Base-by-base conservation (phyloP, 1,284 basidiomycete genomes). In the Sphaerobolus stellatus region DNA sequence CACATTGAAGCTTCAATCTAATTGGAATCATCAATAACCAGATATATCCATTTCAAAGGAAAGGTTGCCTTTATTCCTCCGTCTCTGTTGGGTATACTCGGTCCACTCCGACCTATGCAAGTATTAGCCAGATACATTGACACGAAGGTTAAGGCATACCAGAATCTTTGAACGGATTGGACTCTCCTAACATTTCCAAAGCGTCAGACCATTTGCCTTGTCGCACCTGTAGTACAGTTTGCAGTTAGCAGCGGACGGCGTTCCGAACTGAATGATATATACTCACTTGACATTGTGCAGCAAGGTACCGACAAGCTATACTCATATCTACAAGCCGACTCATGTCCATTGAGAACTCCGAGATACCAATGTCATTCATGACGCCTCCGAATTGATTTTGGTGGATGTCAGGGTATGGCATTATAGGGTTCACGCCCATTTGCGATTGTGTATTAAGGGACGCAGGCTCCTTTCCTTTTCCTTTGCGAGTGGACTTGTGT, bases 1-100 rank as follows among this genome's bases (percentile, higher is more conserved):
- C 95, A 97, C 82, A 98, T 94, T 0, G 94, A 95, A 3, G 94
- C 92, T 73, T 96, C 91, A 41, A 98, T 89, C 90, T 94, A 61
- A 46, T 33, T 52, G 40, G 29, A 28, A 33, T 25, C 27, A 24
- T 14, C 18, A 13, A 29, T 53, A 13, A 52, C 44, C 20, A 53
- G 48, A 46, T 50, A 30, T 25, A 41, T 18, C 51, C 25, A 47
- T 13, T 20, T 9, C 56, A n/a, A n/a, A 13, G 25, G 43, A 22
- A 20, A 40, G 6, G 4, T 46, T 31, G 55, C 90, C 73, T 95
- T 96, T 66, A 96, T 90, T 3, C 92, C 92, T 29, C 90, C 90
- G 61, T 94, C 91, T 36, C 83, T 73, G 61, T 90, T 90, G 5
- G 87, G 83, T 47, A 86, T 76, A n/a, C 81, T 77, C 2, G 85